Base-by-base conservation (phyloP, 2,329 filamentous ascomycete species). In the Claviceps pusilla region DNA sequence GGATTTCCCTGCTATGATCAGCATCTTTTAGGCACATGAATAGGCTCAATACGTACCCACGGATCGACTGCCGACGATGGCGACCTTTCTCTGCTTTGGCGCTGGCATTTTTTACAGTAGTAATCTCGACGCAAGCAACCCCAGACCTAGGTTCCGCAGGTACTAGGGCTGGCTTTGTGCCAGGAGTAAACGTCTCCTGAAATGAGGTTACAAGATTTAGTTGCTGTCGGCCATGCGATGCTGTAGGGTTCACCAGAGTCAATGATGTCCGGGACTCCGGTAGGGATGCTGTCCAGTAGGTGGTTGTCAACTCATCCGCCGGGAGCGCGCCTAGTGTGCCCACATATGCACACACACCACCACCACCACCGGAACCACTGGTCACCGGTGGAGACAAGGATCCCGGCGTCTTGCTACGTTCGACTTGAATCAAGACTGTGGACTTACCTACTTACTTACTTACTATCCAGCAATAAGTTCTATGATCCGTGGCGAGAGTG, bases 21-120 rank as follows among this genome's bases (percentile, higher is more conserved):
- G 45, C 4, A 51, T 31, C 19, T 37, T 37, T 14, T 14, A 24
- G 5, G 14, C 5, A 9, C 29, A 48, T 45, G 19, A 39, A 16
- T 19, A 16, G 29, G 35, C 50, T 29, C 19, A 52, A 43, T 11
- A 70, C 73, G 55, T 64, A 78, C 76, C 76, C 67, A 96, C 90
- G 57, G 90, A 93, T 65, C 90, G 84, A 73, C 88, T 94, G 73
- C 90, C 90, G 59, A 96, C 89, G 72, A 96, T 91, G 71, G 90
- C 90, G 69, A 96, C 86, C 78, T 96, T 96, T 65, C 90, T 80
- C 72, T 95, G 89, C 72, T 95, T 95, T 56, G 83, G 80, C 50
- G 84, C 73, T 61, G 83, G 76, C 83, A 87, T 87, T 46, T 31
- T 50, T 43, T 12, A 29, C n/a, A 47, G 6, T 31, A 4, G 29